Evolutionary conservation across 257 asterid species (phyloP).

Genomic region (Lycium barbarum): DNA sequence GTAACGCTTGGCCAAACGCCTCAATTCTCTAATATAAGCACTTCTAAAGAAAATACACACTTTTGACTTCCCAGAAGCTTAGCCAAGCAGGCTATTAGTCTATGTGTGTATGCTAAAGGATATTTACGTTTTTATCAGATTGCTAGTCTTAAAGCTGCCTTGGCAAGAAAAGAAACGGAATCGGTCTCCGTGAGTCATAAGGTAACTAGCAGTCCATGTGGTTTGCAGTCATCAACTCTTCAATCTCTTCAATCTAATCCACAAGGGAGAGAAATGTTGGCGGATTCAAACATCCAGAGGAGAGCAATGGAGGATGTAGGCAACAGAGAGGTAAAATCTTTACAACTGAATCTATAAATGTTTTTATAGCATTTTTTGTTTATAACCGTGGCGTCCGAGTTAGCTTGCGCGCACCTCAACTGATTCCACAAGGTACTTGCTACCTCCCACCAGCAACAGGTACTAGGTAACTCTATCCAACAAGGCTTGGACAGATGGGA

Average conservation of each 20-base stretch:
- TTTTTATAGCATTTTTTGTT: too few species aligned
- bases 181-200: conserved; percentile 50
- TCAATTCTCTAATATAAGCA: too few species aligned
- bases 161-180: conserved; percentile 72
- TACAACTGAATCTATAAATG: too few species aligned
- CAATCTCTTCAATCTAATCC: conserved; percentile 51
- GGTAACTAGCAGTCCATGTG: conserved; percentile 62
- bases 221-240: conserved; percentile 50
- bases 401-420: too few species aligned
- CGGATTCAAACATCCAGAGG: conserved; percentile 57
- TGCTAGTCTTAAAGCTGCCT: conserved; percentile 80
- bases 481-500: too few species aligned
- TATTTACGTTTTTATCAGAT: conserved; percentile 47
- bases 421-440: too few species aligned
- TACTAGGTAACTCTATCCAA: too few species aligned
- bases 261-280: conserved; percentile 52
- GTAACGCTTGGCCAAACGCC: too few species aligned
- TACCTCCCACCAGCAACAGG: too few species aligned
- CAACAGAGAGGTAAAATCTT: conserved; percentile 70
- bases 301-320: conserved; percentile 92
- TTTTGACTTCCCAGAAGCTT: too few species aligned
- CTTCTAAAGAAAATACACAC: too few species aligned
- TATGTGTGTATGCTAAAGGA: not conserved
- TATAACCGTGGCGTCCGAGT: too few species aligned
- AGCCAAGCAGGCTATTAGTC: not conserved